Base-by-base conservation (phyloP, 352 stramenopile genomes). In the Phytophthora idaei region DNA sequence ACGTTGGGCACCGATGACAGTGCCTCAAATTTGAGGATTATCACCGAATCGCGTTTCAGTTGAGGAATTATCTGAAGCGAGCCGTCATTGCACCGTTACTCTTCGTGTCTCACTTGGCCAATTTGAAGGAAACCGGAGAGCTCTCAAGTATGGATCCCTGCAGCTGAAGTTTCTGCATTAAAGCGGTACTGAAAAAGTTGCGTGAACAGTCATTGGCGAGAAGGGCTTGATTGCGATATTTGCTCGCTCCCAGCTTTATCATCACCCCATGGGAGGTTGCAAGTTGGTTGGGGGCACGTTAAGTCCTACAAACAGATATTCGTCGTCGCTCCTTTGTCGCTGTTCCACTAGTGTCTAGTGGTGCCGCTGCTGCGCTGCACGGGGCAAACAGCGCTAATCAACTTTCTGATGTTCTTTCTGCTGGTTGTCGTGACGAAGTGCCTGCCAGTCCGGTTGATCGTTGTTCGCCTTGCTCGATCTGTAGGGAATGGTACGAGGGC, bases 231-330 rank as follows among this genome's bases (percentile, higher is more conserved):
- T 45, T 57, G 0, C 15, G 14, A 14, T 68, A 52, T 21, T 44
- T 50, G 8, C 45, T 45, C 8, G 14, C 3, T 5, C 57, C 61
- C 4, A 57, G 6, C 36, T 62, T 57, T 17, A 58, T 48, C 52
- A 46, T 57, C 1, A 53, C 25, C 3, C 12, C 44, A 49, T 49
- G 17, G 44, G 44, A 6, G 44, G 17, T 21, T 21, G 17, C 17
- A 0, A 21, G 46, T 21, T 27, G 6, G 14, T 27, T 15, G 25
- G 1, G 5, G 15, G n/a, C 12, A 0, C 1, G 28, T 51, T 29
- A 4, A 57, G 3, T n/a, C 60, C 60, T 6, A 67, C 51, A 11
- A 67, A 67, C 27, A 61, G 3, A 12, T 57, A 68, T 17, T 67
- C 45, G 17, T 67, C 44, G 5, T 56, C 60, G 15, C 52, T 61